Conservation (phyloP, 768 basidiomycete genomes). For the Russula emetica region DNA sequence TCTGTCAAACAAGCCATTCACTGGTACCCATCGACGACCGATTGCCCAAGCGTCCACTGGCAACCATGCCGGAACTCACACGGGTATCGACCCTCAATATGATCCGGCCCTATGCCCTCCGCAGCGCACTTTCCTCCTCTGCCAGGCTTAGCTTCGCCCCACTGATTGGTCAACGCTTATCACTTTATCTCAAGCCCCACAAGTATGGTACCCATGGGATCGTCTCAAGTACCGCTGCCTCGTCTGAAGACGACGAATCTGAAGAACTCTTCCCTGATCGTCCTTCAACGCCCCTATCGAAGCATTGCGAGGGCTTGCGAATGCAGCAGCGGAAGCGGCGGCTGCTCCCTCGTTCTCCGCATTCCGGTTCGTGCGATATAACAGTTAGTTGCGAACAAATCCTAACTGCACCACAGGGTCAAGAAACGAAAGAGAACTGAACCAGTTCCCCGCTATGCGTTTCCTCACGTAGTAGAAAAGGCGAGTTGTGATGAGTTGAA, state of each 20-base stretch:
- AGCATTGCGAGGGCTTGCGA: constrained; percentile 88
- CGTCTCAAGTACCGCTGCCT: constrained; percentile 74
- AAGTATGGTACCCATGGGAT: constrained; percentile 91
- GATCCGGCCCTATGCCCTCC: constrained; percentile 30
- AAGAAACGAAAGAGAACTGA: constrained; percentile 84
- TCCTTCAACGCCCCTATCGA: constrained; percentile 90
- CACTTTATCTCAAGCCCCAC: constrained; percentile 46
- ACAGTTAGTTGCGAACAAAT: not conserved
- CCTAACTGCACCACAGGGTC: constrained; percentile 42
- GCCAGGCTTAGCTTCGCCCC: constrained; percentile 90
- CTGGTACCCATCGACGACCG: too few species aligned
- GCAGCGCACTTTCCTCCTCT: constrained; percentile 68
- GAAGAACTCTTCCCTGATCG: constrained; percentile 83
- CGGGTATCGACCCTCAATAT: constrained; percentile 33
- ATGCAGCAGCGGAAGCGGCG: constrained; percentile 91
- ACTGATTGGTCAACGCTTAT: constrained; percentile 50
- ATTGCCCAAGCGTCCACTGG: too few species aligned
- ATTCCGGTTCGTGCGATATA: too few species aligned
- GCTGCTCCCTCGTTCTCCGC: too few species aligned
- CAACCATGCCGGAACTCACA: too few species aligned
- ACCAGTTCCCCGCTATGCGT: constrained; percentile 78
- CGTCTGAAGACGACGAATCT: constrained; percentile 88
- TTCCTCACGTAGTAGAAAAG: constrained; percentile 88
- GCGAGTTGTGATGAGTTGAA: constrained; percentile 69
- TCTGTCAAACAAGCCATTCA: too few species aligned